Evolutionary conservation across 805 yeast genomes (phyloP), one percentile per base, ranked within the genome.

Genomic region (Metschnikowia santaceciliae): DNA sequence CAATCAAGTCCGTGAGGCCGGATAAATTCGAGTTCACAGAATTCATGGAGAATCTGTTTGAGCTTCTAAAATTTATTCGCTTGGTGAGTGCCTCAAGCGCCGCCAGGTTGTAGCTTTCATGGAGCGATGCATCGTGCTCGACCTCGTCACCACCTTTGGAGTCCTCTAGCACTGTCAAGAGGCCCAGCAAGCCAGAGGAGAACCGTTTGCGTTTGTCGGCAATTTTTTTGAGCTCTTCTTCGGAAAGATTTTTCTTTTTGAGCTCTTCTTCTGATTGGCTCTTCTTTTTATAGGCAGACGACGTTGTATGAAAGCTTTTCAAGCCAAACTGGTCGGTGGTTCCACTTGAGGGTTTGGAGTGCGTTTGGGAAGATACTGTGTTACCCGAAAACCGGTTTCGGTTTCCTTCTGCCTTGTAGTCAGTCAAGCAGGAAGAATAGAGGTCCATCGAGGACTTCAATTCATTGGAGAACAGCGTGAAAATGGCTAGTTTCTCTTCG

Each of bases 21-120:
- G 63, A 75, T 57, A 50, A 64, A 60, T 53, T 87, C 51, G 68
- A 86, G 66, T 58, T 77, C 72, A 54, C 74, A 49, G 63, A 86
- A 61, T 46, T 79, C 72, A 71, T 54, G 7, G 88, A 80, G 51
- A 79, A 82, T 42, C 84, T 78, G 50, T 80, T 84, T 15, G 78
- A 76, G 7, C 42, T 51, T 15, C 58, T 51, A 8, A 54, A 22
- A 20, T 47, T 43, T n/a, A 50, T 22, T 41, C 54, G 61, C 39
- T 54, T 63, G 0, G 74, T 69, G 36, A 72, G 56, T 15, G 70
- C 65, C 38, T 73, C 77, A 7, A 72, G 58, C 3, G 78, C 64
- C 3, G 62, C 55, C 54, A 66, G 70, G 48, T 73, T 71, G 54
- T 63, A 72, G 4, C 71, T 57, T 34, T 67, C 75, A 42, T 59